Evolutionary conservation across 345 rosid species (phyloP), one percentile per base, ranked within the genome.

Genomic region (Brassica napus): DNA sequence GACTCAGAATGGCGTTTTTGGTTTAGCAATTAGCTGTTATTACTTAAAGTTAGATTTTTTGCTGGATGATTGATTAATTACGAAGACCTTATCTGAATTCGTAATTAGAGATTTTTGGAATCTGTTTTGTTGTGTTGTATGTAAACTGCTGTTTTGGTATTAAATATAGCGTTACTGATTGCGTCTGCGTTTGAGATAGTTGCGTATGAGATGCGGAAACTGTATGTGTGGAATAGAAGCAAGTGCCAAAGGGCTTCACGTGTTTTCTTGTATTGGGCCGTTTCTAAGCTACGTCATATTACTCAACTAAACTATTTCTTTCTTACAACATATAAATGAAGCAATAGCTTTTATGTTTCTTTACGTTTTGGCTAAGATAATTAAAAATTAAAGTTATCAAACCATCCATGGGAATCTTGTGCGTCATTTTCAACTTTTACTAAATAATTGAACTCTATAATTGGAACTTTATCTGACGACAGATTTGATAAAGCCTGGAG

Each of bases 271-370:
- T 8, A 52, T 21, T 54, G 21, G 32, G 71, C 31, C 58, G 28
- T 69, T 60, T 55, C 76, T 15, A 65, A 71, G 72, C 77, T 55
- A 78, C 77, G 34, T 78, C 72, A 65, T 35, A 78, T 78, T 35
- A 64, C 67, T 65, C 60, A 18, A 63, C 81, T 21, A 77, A 31
- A 14, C 12, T 31, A 1, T 60, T 12, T 23, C 24, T 42, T 42
- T 39, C 6, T 4, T 6, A 57, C 5, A 57, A 21, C 16, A n/a
- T n/a, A 16, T 5, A 16, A 55, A 55, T 18, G 4, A 44, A 11
- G 54, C 54, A 55, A 18, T 21, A 57, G 23, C 55, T 58, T 23
- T 23, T 23, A 59, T 59, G 10, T 23, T 23, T 23, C 31, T 30
- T 62, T 12, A 69, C 69, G 61, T 61, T 23, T 8, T 28, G 31